Conservation (phyloP, 1,139 yeast species). For the Meyerozyma elateridarum region DNA sequence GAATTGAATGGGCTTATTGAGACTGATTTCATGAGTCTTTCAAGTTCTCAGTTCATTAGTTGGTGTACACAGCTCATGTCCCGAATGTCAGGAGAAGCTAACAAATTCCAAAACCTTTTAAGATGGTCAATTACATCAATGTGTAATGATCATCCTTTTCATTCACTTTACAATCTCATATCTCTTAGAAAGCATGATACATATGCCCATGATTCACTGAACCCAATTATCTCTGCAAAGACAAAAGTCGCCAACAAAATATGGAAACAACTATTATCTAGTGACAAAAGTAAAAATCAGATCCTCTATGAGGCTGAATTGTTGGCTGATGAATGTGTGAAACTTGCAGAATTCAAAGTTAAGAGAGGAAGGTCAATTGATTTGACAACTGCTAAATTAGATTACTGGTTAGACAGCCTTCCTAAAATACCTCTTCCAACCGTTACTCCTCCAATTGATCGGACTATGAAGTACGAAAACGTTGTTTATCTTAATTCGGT, state of each 20-base stretch:
- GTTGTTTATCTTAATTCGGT: conserved; percentile 47
- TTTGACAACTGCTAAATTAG: conserved; percentile 35
- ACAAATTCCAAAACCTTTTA: conserved; percentile 54
- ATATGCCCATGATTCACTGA: conserved; percentile 23
- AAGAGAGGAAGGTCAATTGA: conserved; percentile 29
- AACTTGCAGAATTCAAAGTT: conserved; percentile 47
- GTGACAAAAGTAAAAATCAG: conserved; percentile 13
- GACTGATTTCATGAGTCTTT: conserved; percentile 36
- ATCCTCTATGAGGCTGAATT: conserved; percentile 38
- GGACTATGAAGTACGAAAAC: conserved; percentile 40
- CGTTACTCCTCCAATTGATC: conserved; percentile 34
- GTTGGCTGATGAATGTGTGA: conserved; percentile 48
- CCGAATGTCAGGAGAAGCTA: conserved; percentile 47
- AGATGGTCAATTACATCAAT: conserved; percentile 46
- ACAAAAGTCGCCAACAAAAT: conserved; percentile 47
- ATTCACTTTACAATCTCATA: conserved; percentile 63
- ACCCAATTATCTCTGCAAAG: conserved; percentile 40
- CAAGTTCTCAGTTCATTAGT: conserved; percentile 59
- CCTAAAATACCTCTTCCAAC: conserved; percentile 73
- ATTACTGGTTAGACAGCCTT: conserved; percentile 57
- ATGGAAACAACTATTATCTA: conserved; percentile 28
- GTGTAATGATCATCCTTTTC: conserved; percentile 68
- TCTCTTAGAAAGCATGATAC: conserved; percentile 48
- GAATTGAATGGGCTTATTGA: conserved; percentile 31
- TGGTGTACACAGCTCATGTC: conserved; percentile 87